Evolutionary conservation across 73 alveolate genomes (phyloP).

Genomic region (Urostyla sp.): DNA sequence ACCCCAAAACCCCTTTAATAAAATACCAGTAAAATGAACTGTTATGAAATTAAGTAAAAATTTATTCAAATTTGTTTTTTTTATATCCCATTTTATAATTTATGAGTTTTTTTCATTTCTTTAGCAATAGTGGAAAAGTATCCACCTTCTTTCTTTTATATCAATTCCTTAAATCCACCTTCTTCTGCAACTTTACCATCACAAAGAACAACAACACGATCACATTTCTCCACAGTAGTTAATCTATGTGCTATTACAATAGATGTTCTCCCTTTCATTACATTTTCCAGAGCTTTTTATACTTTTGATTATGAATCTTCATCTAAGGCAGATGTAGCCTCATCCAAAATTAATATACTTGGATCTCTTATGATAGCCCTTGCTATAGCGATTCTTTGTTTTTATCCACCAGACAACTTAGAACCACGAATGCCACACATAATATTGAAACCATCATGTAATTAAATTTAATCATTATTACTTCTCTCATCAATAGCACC

Average conservation of each 20-base stretch:
- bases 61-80: too few species aligned
- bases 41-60: too few species aligned
- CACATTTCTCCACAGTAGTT: conserved; percentile 76
- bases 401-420: conserved; percentile 90
- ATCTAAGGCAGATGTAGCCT: conserved; percentile 94
- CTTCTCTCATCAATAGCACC: conserved; percentile 44
- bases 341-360: conserved; percentile 85
- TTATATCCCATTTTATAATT: not conserved
- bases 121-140: conserved; percentile 54
- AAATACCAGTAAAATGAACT: too few species aligned
- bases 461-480: not conserved
- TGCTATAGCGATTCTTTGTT: conserved; percentile 91
- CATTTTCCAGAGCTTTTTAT: conserved; percentile 79
- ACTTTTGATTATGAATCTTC: conserved; percentile 81
- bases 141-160: conserved; percentile 58
- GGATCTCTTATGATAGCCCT: conserved; percentile 87
- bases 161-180: conserved; percentile 82
- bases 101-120: conserved; percentile 25
- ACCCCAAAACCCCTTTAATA: too few species aligned
- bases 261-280: conserved; percentile 80
- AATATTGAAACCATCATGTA: conserved; percentile 37
- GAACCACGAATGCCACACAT: conserved; percentile 64
- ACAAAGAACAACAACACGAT: conserved; percentile 71
- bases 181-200: conserved; percentile 80
- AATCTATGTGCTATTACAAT: conserved; percentile 90